Percentiles rank a stretch among this genome's conserved stretches.
Evolutionary conservation across 202 grass and related monocot genomes (phyloP).

Genomic region (Setaria viridis): DNA sequence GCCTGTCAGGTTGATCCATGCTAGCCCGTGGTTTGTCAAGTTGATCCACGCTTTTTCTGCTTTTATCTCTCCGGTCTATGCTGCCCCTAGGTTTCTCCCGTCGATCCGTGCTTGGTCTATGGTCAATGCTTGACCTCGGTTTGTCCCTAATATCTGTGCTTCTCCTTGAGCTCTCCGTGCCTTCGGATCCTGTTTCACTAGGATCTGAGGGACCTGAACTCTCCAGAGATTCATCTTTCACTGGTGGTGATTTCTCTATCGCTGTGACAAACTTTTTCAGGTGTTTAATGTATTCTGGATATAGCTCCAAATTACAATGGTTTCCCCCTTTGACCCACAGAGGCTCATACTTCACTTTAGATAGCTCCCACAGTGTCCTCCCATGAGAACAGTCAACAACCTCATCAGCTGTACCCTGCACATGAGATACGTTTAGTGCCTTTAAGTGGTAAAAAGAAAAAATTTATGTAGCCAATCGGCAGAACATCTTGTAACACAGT

Average conservation of each 20-base stretch:
- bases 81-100: constrained; percentile 72
- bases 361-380: constrained; percentile 71
- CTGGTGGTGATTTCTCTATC: constrained; percentile 63
- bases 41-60: constrained; percentile 72
- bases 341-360: constrained; percentile 77
- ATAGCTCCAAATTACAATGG: constrained; percentile 81
- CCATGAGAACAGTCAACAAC: constrained; percentile 82
- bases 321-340: constrained; percentile 80
- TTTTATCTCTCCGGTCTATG: constrained; percentile 67
- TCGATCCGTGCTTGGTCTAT: constrained; percentile 52
- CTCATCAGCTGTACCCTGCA: constrained; percentile 79
- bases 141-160: constrained; percentile 74
- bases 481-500: neutral
- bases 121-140: constrained; percentile 70
- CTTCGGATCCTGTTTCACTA: constrained; percentile 59
- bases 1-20: constrained; percentile 66
- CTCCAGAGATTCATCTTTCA: constrained; percentile 55
- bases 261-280: constrained; percentile 73
- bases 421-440: neutral
- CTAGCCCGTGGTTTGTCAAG: constrained; percentile 72
- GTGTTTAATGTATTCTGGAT: constrained; percentile 76
- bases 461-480: constrained; percentile 8
- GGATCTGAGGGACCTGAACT: constrained; percentile 60
- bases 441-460: neutral
- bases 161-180: constrained; percentile 60